Evolutionary conservation across 1,139 yeast genomes (phyloP), one percentile per base, ranked within the genome.

Genomic region (Blastobotrys indianensis): DNA sequence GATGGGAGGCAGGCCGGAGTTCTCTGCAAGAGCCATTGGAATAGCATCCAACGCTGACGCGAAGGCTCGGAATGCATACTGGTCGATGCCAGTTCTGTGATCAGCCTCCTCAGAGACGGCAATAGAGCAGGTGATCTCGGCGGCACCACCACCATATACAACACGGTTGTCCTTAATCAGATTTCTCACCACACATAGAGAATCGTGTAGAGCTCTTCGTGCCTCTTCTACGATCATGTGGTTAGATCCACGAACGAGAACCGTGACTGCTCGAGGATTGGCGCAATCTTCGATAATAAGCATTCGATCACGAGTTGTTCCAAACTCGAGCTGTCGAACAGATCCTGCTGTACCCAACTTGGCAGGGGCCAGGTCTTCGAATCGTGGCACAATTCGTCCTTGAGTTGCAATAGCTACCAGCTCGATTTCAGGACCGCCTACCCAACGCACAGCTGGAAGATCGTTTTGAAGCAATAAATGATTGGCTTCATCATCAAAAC

Each of bases 71-170:
- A 92, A 88, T 1, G 97, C 97, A 65, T 92, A 92, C 70, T 92
- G 99, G 62, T 90, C 97, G 56, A 92, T 90, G 50, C 97, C 97
- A 60, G 80, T 82, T 67, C 86, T 94, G 62, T 79, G 80, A 65
- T 90, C 97, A 34, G 97, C 97, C 53, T 85, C 95, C 44, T 83
- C 87, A 47, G 90, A 76, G 15, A 94, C 96, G 9, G 95, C 94
- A 55, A 92, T 70, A 12, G 97, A 88, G 71, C 95, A 85, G 1
- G 97, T 75, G 47, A 92, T 80, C 69, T 94, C 99, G 23, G 97
- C 94, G 16, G 98, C 96, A 58, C 98, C 99, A 57, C 98, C 98
- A 54, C 98, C 98, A 62, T 94, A 94, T 12, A 94, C 97, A 41
- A 94, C 87, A 67, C 97, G 78, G 64, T 81, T 83, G 64, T 94